Percentiles rank a stretch among this genome's conserved stretches.
Conservation (phyloP, 257 asterid species). For the Ajuga chamaepitys region DNA sequence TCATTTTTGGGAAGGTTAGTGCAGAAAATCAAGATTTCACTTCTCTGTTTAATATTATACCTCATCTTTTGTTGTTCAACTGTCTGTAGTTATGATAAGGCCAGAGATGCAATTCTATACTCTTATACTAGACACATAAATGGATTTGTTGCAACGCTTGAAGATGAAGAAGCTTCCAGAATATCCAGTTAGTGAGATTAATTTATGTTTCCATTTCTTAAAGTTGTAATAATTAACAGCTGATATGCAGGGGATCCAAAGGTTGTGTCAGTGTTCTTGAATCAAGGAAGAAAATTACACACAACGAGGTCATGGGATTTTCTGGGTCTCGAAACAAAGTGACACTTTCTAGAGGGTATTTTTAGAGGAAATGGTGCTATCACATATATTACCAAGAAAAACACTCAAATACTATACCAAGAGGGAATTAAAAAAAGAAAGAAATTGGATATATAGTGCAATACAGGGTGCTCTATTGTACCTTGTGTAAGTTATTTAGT, state of each 20-base stretch:
- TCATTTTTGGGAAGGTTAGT: slow-evolving; percentile 72
- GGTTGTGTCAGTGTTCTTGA: slow-evolving; percentile 77
- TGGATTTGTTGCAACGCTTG: slow-evolving; percentile 89
- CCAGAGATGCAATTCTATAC: slow-evolving; percentile 72
- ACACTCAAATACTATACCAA: too few relatives aligned
- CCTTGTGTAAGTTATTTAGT: slow-evolving; percentile 20
- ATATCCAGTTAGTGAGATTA: slow-evolving; percentile 63
- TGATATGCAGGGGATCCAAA: slow-evolving; percentile 53
- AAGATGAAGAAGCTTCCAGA: slow-evolving; percentile 49
- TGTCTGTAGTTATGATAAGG: slow-evolving; percentile 56
- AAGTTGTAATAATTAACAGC: too few relatives aligned
- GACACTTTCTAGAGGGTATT: too few relatives aligned
- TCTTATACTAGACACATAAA: slow-evolving; percentile 81
- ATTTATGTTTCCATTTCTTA: too few relatives aligned
- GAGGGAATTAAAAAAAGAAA: slow-evolving; percentile 35
- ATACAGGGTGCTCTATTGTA: slow-evolving; percentile 32
- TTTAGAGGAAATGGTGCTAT: too few relatives aligned
- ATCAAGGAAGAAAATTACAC: slow-evolving; percentile 68
- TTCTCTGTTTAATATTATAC: too few relatives aligned
- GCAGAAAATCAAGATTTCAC: too few relatives aligned
- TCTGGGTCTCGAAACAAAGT: slow-evolving; percentile 58
- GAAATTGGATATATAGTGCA: slow-evolving; percentile 21
- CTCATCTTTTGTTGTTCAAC: slow-evolving; percentile 2
- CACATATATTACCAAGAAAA: too few relatives aligned
- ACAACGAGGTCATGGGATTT: slow-evolving; percentile 97